phyloP scores from a whole-genome alignment of 1,139 yeast genomes.

The Starmera stellimalicola region DNA sequence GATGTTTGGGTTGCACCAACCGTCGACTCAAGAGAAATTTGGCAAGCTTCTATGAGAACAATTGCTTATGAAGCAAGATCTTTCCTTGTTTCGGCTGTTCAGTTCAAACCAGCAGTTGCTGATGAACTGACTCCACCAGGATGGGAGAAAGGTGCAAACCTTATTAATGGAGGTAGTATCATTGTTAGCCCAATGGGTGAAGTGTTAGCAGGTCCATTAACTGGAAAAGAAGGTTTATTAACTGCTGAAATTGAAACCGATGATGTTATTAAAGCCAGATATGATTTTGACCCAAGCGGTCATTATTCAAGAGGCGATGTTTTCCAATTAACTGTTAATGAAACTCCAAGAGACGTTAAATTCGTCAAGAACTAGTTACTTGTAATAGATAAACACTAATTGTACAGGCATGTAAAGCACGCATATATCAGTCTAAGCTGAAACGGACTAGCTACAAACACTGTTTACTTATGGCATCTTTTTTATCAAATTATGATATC shows the following conservation, averaged over 20 bases:
- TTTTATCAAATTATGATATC: no score
- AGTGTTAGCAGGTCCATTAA: conserved; percentile 30
- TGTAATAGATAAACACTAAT: no score
- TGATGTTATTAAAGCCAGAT: conserved; percentile 26
- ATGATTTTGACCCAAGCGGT: conserved; percentile 29
- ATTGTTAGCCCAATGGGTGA: conserved; percentile 32
- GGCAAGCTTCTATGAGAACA: conserved; percentile 27
- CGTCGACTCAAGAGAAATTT: conserved; percentile 29
- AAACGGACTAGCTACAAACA: no score
- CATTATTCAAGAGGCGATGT: conserved; percentile 32
- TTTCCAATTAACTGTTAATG: conserved; percentile 28
- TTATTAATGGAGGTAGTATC: conserved; percentile 30
- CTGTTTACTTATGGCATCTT: no score
- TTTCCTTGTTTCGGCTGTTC: conserved; percentile 26
- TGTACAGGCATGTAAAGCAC: no score
- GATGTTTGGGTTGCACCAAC: conserved; percentile 33
- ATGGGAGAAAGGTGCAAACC: conserved; percentile 13
- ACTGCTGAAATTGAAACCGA: conserved; percentile 28
- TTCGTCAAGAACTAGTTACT: background rate
- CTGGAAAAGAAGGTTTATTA: conserved; percentile 28
- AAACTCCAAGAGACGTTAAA: conserved; percentile 11
- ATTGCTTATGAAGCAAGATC: conserved; percentile 27
- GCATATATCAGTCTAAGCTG: no score
- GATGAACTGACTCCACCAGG: conserved; percentile 6
- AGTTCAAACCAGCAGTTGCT: conserved; percentile 15